These are phyloP conservation scores for Polygonum aviculare DNA, from an alignment of 148 eudicot species.

Conservation along the genomic window DNA sequence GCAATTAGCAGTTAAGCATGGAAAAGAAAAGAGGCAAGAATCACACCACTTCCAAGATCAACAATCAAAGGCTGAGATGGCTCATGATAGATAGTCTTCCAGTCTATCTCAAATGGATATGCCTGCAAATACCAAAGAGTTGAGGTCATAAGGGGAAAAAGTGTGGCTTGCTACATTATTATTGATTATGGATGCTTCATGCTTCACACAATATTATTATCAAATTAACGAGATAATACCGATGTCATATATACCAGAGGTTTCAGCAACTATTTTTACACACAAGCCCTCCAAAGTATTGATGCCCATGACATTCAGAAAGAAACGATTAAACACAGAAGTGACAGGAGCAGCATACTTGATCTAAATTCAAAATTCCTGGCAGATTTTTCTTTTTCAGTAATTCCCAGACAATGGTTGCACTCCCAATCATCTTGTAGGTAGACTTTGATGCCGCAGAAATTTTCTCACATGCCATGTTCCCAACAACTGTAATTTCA, in stretches of 20 bases:
- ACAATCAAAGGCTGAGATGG: conserved; percentile 44
- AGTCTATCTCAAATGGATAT: conserved; percentile 42
- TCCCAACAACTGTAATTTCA: conserved; percentile 53
- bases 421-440: conserved; percentile 39
- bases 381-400: conserved; percentile 80
- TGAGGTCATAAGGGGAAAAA: conserved; percentile 8
- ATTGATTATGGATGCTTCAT: background rate
- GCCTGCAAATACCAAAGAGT: conserved; percentile 38
- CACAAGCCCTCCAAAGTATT: background rate
- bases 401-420: conserved; percentile 68
- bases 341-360: conserved; percentile 34
- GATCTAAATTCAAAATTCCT: conserved; percentile 75
- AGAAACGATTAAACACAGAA: background rate
- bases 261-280: background rate
- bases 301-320: background rate
- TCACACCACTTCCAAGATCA: conserved; percentile 64
- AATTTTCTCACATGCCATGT: conserved; percentile 36
- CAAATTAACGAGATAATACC: background rate
- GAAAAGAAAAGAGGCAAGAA: background rate
- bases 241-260: background rate
- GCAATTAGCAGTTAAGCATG: background rate
- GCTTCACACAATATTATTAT: background rate
- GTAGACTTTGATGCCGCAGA: conserved; percentile 19
- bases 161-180: background rate
- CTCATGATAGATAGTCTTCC: conserved; percentile 34